Percentiles rank a stretch among this genome's conserved stretches.
These are phyloP conservation scores for Potentilla sterilis DNA, from an alignment of 306 rosid genomes.

Conservation along the genomic window DNA sequence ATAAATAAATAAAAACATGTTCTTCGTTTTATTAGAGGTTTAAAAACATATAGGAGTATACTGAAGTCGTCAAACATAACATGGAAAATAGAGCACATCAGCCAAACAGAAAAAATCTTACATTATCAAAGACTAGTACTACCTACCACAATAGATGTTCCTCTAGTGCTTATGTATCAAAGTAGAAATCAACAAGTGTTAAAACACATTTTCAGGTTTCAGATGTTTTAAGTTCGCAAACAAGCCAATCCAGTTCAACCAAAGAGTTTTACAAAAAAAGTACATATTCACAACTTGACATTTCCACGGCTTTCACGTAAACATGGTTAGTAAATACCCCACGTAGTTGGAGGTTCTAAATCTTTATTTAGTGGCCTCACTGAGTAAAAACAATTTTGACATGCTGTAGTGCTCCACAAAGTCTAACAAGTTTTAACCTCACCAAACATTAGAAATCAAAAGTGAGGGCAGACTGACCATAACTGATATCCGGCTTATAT, in stretches of 20 bases:
- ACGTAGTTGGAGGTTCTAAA: neutral
- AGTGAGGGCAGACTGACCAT: neutral
- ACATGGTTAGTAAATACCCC: neutral
- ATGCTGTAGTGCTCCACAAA: neutral
- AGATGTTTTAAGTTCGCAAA: neutral
- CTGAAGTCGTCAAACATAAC: neutral
- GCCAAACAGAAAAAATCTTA: neutral
- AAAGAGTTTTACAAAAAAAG: neutral
- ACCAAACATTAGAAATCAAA: neutral
- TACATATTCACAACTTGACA: neutral
- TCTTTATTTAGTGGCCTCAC: too few species aligned
- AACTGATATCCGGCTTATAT: neutral
- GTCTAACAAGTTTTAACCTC: neutral
- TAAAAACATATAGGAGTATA: neutral
- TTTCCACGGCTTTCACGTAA: neutral
- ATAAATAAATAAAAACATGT: neutral
- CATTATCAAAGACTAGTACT: neutral
- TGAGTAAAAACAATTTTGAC: neutral
- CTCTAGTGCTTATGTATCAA: neutral
- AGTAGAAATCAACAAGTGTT: neutral
- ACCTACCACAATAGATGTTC: neutral
- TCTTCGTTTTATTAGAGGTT: conserved; percentile 1
- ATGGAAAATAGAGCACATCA: neutral
- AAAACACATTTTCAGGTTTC: neutral
- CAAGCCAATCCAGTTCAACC: neutral